These are phyloP conservation scores for Ilex asprella DNA, from an alignment of 257 asterid species.

Conservation along the genomic window DNA sequence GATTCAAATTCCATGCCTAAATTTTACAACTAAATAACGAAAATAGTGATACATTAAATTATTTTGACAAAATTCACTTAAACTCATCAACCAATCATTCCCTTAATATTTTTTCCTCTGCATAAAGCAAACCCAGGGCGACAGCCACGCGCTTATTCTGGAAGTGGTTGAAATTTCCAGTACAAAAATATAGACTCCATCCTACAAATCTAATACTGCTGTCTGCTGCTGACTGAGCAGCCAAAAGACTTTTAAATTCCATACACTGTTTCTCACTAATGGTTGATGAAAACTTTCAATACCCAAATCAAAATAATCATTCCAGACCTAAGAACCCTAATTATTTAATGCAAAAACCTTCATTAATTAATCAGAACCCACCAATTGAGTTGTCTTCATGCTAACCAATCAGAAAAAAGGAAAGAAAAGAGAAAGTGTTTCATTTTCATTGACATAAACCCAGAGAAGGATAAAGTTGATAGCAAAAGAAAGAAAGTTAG, in stretches of 20 bases:
- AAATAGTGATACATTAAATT: too few species aligned
- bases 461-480: slow-evolving; percentile 17
- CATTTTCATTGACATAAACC: slow-evolving; percentile 11
- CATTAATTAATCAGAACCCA: neutral
- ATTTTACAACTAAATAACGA: too few species aligned
- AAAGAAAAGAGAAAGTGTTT: neutral
- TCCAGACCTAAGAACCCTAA: neutral
- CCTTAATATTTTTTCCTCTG: too few species aligned
- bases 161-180: too few species aligned
- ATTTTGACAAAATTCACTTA: too few species aligned
- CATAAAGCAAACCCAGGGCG: too few species aligned
- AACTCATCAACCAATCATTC: too few species aligned
- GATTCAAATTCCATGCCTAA: too few species aligned
- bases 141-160: too few species aligned
- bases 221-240: slow-evolving; percentile 16
- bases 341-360: neutral
- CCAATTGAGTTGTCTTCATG: neutral
- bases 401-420: slow-evolving; percentile 11
- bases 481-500: slow-evolving; percentile 4
- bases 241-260: slow-evolving; percentile 17
- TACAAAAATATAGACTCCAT: too few species aligned
- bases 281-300: slow-evolving; percentile 12
- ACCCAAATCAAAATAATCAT: neutral
- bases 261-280: slow-evolving; percentile 28
- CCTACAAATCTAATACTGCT: too few species aligned